Percentiles rank a stretch among this genome's conserved stretches.
Evolutionary conservation across 129 eudicot species (phyloP).

Genomic region (Ambrosia trifida): DNA sequence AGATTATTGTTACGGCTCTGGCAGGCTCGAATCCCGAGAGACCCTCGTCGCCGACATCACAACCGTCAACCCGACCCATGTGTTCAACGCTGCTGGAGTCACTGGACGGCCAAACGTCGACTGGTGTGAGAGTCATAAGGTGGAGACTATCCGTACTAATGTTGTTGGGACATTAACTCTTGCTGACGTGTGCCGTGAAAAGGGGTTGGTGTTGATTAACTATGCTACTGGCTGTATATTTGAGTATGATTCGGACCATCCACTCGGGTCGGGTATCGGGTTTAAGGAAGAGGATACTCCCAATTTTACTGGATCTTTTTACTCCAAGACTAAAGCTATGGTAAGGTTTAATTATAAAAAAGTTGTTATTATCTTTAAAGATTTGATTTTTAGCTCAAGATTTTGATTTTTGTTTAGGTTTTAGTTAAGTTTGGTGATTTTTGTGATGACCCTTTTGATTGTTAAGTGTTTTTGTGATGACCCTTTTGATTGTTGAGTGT

Average conservation of each 20-base stretch:
- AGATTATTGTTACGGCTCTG: constrained; percentile 49
- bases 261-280: constrained; percentile 44
- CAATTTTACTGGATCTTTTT: constrained; percentile 38
- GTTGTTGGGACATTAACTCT: constrained; percentile 33
- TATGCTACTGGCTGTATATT: constrained; percentile 51
- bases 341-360: constrained; percentile 14
- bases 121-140: constrained; percentile 30
- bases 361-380: background rate
- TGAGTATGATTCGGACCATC: constrained; percentile 48
- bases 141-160: constrained; percentile 33
- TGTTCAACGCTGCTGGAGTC: constrained; percentile 71
- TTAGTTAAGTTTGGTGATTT: constrained; percentile 7
- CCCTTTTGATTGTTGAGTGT: no score
- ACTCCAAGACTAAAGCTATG: constrained; percentile 48
- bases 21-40: constrained; percentile 55
- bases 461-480: background rate
- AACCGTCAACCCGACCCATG: constrained; percentile 52
- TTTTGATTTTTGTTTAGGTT: no score
- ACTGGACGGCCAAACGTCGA: constrained; percentile 71
- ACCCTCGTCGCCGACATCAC: constrained; percentile 47
- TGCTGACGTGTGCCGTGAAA: constrained; percentile 25
- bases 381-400: background rate
- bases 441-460: constrained; percentile 4
- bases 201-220: constrained; percentile 32
- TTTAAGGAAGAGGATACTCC: constrained; percentile 39